Evolutionary conservation across 495 filamentous ascomycete species (phyloP), one percentile per base, ranked within the genome.

Genomic region (Chaetomidium leptoderma): DNA sequence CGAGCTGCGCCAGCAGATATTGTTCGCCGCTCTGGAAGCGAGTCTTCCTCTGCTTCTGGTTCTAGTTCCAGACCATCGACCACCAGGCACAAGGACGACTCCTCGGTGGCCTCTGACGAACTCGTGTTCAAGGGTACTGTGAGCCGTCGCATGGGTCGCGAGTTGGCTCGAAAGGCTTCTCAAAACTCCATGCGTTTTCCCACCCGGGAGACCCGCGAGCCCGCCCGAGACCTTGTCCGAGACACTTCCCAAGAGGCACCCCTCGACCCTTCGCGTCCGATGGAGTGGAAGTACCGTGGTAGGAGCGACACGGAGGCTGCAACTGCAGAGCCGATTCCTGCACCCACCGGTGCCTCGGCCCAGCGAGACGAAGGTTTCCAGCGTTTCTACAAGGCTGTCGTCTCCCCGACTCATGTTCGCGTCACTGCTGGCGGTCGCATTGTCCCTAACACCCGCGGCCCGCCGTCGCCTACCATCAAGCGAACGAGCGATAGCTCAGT

Each of bases 371-470:
- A 81, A 62, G 80, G 80, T 26, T 83, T 83, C 60, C 74, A 78
- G 65, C 70, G 73, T 40, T 83, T 83, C 63, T 81, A 76, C 67
- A 75, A 78, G 55, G 80, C 75, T 7, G 79, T 83, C 13, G 74
- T 78, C 23, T 82, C 81, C 33, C 76, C 79, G 43, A 77, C 78
- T 33, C 76, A 81, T 61, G 74, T 81, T 54, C 71, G 80, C 23
- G 78, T 81, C 45, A 81, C 79, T n/a, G 78, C 80, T 53, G 75
- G 78, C 54, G 76, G 79, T 37, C 69, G 74, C 40, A 82, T 83
- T 62, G 80, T 83, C 5, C 79, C 80, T 13, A 83, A 83, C 58
- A 80, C 72, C 27, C 77, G 79, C 11, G 74, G 70, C 16, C 74
- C 74, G 4, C 64, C 63, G 4, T 78, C 75, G 10, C 76, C 77